Base-by-base conservation (phyloP, 202 grass and related monocot species). In the Carex arenaria region DNA sequence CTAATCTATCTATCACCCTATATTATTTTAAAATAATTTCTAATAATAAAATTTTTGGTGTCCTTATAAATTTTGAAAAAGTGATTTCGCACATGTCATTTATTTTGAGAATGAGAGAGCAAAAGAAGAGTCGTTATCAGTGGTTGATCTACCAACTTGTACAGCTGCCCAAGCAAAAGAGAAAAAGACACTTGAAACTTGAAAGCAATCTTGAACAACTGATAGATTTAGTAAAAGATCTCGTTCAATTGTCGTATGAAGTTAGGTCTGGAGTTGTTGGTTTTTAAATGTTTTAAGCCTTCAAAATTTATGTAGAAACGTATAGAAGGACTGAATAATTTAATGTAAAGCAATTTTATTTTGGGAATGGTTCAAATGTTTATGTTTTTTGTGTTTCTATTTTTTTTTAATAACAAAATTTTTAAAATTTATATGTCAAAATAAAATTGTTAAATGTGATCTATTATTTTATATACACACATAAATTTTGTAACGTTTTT, bases 131-230 rank as follows among this genome's bases (percentile, higher is more conserved):
- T 82, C 43, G 28, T 69, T 69, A 55, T 82, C 80, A 23, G 80
- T 82, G 43, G 80, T 82, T 82, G 80, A 82, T 82, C 80, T 82
- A 82, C 80, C 80, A 82, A 69, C 17, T 82, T 70, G 43, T 67
- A 51, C 64, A 56, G 80, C 80, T 82, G 62, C 14, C 47, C 3
- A 82, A 66, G 38, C 80, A 68, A 82, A 82, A 42, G 43, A 26
- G 63, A 36, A 36, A 67, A 63, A 26, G 79, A 66, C 79, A 12
- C 79, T 66, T 52, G 47, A 82, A 82, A 12, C 79, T 66, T 52
- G 47, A 82, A 82, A 82, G 64, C 80, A 82, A 82, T 69, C 64
- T 67, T 45, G 36, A 82, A 82, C 80, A 36, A 69, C 80, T 82
- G 5, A 56, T 47, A 49, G 45, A 67, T 82, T 26, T 54, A 17